Evolutionary conservation across 495 filamentous ascomycete genomes (phyloP).

Genomic region (Chlorociboria aeruginascens): DNA sequence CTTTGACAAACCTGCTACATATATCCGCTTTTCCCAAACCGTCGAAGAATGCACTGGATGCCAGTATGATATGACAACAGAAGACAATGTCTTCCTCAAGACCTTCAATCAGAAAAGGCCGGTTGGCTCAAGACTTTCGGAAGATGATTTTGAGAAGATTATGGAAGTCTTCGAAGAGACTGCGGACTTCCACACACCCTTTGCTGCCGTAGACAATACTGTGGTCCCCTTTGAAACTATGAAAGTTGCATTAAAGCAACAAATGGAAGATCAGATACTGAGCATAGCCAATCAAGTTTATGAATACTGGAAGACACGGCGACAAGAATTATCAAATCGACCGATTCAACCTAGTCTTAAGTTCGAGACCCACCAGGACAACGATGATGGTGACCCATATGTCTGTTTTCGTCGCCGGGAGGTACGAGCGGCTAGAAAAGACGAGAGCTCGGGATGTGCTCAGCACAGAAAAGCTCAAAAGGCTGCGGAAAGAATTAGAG

Average conservation of each 20-base stretch:
- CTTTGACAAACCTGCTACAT: constrained; percentile 76
- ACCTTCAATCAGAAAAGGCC: constrained; percentile 67
- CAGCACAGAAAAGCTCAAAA: constrained; percentile 86
- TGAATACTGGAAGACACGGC: constrained; percentile 74
- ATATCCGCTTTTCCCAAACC: constrained; percentile 95
- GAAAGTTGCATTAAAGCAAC: constrained; percentile 61
- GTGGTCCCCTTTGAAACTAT: constrained; percentile 72
- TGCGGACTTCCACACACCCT: constrained; percentile 68
- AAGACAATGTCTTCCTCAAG: constrained; percentile 77
- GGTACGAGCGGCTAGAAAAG: constrained; percentile 82
- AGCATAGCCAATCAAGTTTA: constrained; percentile 77
- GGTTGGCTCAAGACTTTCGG: constrained; percentile 54
- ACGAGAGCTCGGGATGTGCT: constrained; percentile 89
- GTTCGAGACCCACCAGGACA: constrained; percentile 86
- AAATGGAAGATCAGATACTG: constrained; percentile 51
- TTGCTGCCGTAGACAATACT: constrained; percentile 75
- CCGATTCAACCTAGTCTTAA: constrained; percentile 67
- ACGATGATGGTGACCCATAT: constrained; percentile 91
- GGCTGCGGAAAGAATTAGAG: constrained; percentile 83
- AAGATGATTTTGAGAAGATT: constrained; percentile 83
- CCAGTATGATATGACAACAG: constrained; percentile 84
- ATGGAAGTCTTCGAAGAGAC: constrained; percentile 94
- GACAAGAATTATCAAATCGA: constrained; percentile 51
- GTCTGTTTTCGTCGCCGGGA: constrained; percentile 97
- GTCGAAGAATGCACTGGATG: constrained; percentile 83